Conservation (phyloP, 2,329 filamentous ascomycete genomes). For the Waltergamsia citrina region DNA sequence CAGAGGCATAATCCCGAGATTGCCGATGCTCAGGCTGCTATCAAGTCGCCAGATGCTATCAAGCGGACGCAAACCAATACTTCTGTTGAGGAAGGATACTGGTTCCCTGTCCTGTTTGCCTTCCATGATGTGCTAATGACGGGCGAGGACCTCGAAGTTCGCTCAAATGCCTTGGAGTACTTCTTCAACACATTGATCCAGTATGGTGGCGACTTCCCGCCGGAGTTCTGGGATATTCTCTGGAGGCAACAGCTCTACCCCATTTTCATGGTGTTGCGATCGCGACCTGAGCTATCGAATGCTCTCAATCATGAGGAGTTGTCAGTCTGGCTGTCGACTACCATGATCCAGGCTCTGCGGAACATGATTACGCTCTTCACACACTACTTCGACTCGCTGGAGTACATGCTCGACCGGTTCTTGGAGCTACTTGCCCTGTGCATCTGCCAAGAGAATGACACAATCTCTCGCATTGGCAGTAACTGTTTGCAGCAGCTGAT, state of each 20-base stretch:
- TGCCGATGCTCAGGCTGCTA: conserved; percentile 31
- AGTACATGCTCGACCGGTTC: conserved; percentile 98
- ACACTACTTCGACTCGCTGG: conserved; percentile 91
- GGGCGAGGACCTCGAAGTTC: conserved; percentile 92
- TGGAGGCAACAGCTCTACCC: conserved; percentile 96
- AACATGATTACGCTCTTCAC: conserved; percentile 99
- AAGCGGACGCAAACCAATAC: conserved; percentile 60
- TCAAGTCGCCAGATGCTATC: conserved; percentile 30
- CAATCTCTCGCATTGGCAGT: conserved; percentile 92
- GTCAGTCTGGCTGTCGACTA: conserved; percentile 97
- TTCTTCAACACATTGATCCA: conserved; percentile 89
- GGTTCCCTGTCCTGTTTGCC: conserved; percentile 96
- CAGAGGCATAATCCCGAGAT: conserved; percentile 37
- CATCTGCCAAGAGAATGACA: conserved; percentile 99
- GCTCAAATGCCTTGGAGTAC: conserved; percentile 84
- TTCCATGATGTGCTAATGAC: conserved; percentile 99
- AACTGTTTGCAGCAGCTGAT: conserved; percentile 97
- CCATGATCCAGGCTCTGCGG: conserved; percentile 95
- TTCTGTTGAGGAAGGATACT: conserved; percentile 92
- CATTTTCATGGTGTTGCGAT: conserved; percentile 96
- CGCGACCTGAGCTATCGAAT: conserved; percentile 92
- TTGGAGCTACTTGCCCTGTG: conserved; percentile 88
- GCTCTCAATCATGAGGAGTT: conserved; percentile 93
- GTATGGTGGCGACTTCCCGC: conserved; percentile 84
- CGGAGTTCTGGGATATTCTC: conserved; percentile 96